These are phyloP conservation scores for Hirsutella minnesotensis DNA, from an alignment of 2,329 filamentous ascomycete genomes.

Conservation along the genomic window DNA sequence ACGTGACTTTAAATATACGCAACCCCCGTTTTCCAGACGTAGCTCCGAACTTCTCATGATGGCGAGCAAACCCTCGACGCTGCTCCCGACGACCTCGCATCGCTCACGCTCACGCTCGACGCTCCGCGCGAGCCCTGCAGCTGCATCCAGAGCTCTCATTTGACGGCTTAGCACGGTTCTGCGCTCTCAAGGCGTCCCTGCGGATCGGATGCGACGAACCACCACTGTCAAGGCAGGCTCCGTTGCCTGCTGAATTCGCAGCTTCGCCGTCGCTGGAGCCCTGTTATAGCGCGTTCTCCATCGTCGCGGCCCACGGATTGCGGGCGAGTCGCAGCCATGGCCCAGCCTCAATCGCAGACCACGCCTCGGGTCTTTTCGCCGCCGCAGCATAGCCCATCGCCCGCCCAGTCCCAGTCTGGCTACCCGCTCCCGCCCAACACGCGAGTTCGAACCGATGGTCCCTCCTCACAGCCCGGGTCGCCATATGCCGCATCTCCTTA, in stretches of 20 bases:
- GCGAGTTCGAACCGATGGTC: slow-evolving; percentile 46
- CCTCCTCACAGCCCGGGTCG: slow-evolving; percentile 54
- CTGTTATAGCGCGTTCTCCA: slow-evolving; percentile 4
- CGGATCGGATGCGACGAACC: slow-evolving; percentile 35
- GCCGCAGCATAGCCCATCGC: slow-evolving; percentile 49
- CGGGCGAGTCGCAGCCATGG: slow-evolving; percentile 28
- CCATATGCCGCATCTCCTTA: slow-evolving; percentile 45
- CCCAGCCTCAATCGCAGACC: slow-evolving; percentile 43
- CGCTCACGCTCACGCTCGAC: slow-evolving; percentile 11
- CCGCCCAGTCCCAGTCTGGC: slow-evolving; percentile 40
- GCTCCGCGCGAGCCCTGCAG: slow-evolving; percentile 2
- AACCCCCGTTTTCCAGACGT: slow-evolving; percentile 15
- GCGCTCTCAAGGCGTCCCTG: slow-evolving; percentile 4
- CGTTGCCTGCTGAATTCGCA: slow-evolving; percentile 29
- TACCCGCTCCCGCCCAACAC: slow-evolving; percentile 58
- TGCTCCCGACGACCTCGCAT: slow-evolving; percentile 12
- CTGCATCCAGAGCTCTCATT: not conserved
- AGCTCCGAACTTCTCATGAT: slow-evolving; percentile 18
- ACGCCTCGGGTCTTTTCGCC: slow-evolving; percentile 49
- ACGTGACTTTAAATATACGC: slow-evolving; percentile 33
- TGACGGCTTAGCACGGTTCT: not conserved
- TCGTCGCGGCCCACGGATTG: slow-evolving; percentile 1
- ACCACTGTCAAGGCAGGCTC: slow-evolving; percentile 35
- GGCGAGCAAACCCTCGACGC: slow-evolving; percentile 13
- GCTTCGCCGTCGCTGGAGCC: slow-evolving; percentile 10